Evolutionary conservation across 1,139 yeast genomes (phyloP).

Genomic region (Magnusiomyces sp.): DNA sequence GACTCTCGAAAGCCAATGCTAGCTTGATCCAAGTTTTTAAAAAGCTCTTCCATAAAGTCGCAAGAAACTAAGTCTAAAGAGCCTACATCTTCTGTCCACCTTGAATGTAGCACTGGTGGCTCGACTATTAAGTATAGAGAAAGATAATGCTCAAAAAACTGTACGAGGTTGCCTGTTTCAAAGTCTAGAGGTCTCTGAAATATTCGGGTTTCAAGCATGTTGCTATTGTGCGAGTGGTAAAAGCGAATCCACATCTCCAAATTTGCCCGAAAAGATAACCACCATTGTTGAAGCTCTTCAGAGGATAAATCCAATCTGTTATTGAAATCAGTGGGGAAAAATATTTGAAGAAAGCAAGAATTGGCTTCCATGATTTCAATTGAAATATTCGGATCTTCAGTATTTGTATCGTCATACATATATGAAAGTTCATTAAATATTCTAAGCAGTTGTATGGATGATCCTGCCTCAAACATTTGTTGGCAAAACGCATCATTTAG

Average conservation of each 20-base stretch:
- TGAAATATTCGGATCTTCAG: neutral
- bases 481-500: conserved; percentile 2
- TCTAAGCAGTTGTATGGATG: neutral
- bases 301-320: neutral
- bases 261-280: conserved; percentile 1
- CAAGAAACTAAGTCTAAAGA: neutral
- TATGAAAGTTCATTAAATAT: neutral
- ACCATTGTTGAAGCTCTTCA: conserved; percentile 3
- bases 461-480: conserved; percentile 5
- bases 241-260: conserved; percentile 2
- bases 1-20: neutral
- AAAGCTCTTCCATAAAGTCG: conserved; percentile 1
- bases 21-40: neutral
- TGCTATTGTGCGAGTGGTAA: neutral
- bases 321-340: neutral
- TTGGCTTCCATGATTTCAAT: neutral
- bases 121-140: conserved; percentile 2
- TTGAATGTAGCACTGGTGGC: neutral
- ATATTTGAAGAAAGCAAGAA: neutral
- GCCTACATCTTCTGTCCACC: neutral
- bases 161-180: neutral
- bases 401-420: neutral
- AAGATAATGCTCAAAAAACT: conserved; percentile 4
- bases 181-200: neutral
- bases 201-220: neutral